Evolutionary conservation across 345 rosid genomes (phyloP).

Genomic region (Dimocarpus longan): DNA sequence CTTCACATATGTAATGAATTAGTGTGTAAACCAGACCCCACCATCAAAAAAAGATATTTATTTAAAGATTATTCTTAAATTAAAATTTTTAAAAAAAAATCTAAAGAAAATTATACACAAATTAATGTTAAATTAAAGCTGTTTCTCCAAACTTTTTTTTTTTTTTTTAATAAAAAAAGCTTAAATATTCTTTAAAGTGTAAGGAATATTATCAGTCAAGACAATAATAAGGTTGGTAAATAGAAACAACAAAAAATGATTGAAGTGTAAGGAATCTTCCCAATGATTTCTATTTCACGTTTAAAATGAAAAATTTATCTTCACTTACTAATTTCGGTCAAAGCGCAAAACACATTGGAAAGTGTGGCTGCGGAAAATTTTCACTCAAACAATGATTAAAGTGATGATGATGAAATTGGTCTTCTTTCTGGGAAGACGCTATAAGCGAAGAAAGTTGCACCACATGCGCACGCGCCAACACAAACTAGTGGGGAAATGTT

Average conservation of each 20-base stretch:
- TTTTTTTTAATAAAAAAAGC: too few species aligned
- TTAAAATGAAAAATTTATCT: slow-evolving; percentile 2
- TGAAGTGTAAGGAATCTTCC: not conserved
- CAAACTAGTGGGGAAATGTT: not conserved
- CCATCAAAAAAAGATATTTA: too few species aligned
- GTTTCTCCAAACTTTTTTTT: not conserved
- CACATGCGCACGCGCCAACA: not conserved
- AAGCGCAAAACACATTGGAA: not conserved
- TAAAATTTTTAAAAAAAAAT: too few species aligned
- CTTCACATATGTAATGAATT: not conserved
- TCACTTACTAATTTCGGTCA: not conserved
- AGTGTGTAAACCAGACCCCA: not conserved
- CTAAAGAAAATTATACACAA: too few species aligned
- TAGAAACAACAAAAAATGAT: not conserved
- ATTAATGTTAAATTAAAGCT: too few species aligned
- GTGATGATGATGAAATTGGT: not conserved
- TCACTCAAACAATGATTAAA: not conserved
- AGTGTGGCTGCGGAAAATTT: not conserved
- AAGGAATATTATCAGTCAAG: not conserved
- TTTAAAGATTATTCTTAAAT: too few species aligned
- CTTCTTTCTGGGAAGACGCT: slow-evolving; percentile 13
- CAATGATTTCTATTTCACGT: slow-evolving; percentile 9
- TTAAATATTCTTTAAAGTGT: too few species aligned
- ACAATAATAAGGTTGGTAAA: not conserved
- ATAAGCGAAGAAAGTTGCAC: not conserved